Base-by-base conservation (phyloP, 1,284 basidiomycete genomes). In the Ustilago sp. region DNA sequence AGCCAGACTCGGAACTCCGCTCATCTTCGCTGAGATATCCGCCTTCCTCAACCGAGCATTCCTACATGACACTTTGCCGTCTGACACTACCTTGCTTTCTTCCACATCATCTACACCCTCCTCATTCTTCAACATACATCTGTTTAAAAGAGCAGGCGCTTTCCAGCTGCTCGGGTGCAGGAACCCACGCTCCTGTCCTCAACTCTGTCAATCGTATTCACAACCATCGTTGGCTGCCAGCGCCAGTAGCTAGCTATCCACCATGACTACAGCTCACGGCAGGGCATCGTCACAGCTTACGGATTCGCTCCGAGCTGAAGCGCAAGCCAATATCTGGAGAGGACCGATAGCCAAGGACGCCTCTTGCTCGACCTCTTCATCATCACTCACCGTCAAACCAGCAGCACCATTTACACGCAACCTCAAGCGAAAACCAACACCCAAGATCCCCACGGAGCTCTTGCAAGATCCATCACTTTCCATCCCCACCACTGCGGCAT, bases 371-470 rank as follows among this genome's bases (percentile, higher is more conserved):
- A 56, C 38, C 36, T 48, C 52, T 8, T 47, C 58, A 2, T 52
- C 61, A 39, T 59, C 55, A 4, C 19, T 23, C 34, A 54, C n/a
- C 8, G 7, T n/a, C 58, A 66, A 34, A 38, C 17, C 63, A 31
- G 54, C 57, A 36, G 34, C 58, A 38, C 36, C 68, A 23, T 56
- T 38, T 0, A 28, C 45, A 4, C 68, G 63, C 5, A 54, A 19
- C 17, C 57, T 71, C 55, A 66, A 51, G 59, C 57, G 68, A 11
- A 71, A 71, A 31, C 68, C 68, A 1, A 59, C 58, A 2, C 68
- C 68, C 5, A 36, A 34, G 11, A 55, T 71, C 23, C 62, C 68
- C 9, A 17, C 59, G 28, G 68, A 71, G 19, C 68, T 66, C 13
- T 48, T 71, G 34, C 43, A 54, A 7, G 48, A 53, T 15, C 7